A percentile compares a stretch with the other conserved stretches of the same genome.
Evolutionary conservation across 352 stramenopile genomes (phyloP).

Genomic region (Pythium aristosporum): DNA sequence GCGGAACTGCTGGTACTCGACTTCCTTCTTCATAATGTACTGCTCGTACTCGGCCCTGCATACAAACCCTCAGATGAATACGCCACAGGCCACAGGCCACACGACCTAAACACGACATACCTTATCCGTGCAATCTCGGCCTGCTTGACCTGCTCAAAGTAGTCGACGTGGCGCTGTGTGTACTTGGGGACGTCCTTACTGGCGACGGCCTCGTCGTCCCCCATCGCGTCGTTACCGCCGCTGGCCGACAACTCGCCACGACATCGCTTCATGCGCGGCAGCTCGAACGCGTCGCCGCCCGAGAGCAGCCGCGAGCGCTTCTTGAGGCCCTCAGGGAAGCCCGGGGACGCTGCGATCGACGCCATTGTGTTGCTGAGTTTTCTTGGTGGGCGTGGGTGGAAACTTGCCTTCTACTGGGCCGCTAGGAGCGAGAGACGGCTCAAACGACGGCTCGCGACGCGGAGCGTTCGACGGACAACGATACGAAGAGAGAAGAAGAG

Average conservation of each 20-base stretch:
- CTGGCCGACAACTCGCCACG: conserved; percentile 29
- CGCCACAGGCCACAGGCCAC: background rate
- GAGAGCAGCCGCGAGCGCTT: conserved; percentile 63
- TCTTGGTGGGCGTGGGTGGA: background rate
- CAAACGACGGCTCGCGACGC: conserved; percentile 1
- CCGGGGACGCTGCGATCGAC: conserved; percentile 72
- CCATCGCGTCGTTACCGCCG: conserved; percentile 30
- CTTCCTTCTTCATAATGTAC: conserved; percentile 79
- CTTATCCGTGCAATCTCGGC: conserved; percentile 76
- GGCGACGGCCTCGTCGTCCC: conserved; percentile 25
- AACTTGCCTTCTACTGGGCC: background rate
- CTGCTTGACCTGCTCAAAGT: conserved; percentile 86
- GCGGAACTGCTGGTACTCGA: conserved; percentile 60
- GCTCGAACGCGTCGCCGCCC: conserved; percentile 49
- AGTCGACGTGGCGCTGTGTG: conserved; percentile 85
- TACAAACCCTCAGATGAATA: background rate
- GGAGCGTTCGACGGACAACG: background rate
- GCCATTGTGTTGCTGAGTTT: conserved; percentile 39
- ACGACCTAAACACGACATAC: conserved; percentile 15
- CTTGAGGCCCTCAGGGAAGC: conserved; percentile 67
- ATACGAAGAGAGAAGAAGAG: background rate
- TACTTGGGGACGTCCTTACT: conserved; percentile 73
- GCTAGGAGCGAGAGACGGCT: conserved; percentile 3
- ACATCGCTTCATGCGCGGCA: conserved; percentile 61
- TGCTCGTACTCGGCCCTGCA: conserved; percentile 76